These are phyloP conservation scores for Saccharomyces pastorianus DNA, from an alignment of 1,139 yeast genomes.

Conservation along the genomic window DNA sequence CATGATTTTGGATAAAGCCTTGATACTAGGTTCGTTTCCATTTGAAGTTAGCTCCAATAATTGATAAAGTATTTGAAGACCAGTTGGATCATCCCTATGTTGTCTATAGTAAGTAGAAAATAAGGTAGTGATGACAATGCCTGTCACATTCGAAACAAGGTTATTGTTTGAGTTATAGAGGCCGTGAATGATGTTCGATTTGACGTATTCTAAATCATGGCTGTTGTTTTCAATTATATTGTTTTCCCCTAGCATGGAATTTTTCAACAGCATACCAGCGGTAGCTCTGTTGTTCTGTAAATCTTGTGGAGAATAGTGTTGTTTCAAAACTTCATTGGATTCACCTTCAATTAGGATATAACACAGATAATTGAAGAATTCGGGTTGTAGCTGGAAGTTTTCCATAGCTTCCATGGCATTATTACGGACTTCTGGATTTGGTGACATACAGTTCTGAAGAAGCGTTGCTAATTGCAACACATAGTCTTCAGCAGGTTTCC, in stretches of 20 bases:
- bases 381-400: conserved; percentile 61
- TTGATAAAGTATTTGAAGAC: conserved; percentile 59
- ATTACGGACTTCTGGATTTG: conserved; percentile 46
- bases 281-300: conserved; percentile 63
- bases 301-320: conserved; percentile 17
- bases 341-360: conserved; percentile 55
- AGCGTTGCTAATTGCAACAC: conserved; percentile 56
- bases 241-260: conserved; percentile 44
- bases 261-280: conserved; percentile 80
- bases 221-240: conserved; percentile 16
- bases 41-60: conserved; percentile 51
- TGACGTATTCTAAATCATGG: conserved; percentile 39
- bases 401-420: conserved; percentile 59
- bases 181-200: conserved; percentile 61
- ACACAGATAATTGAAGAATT: conserved; percentile 70
- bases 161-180: conserved; percentile 45
- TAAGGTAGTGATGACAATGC: conserved; percentile 79
- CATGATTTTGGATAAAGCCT: conserved; percentile 78
- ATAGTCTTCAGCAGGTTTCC: conserved; percentile 61
- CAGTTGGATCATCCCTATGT: conserved; percentile 38
- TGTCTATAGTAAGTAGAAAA: conserved; percentile 44
- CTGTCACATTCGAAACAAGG: conserved; percentile 77
- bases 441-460: conserved; percentile 58
- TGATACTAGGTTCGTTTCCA: conserved; percentile 67
- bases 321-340: conserved; percentile 34